Base-by-base conservation (phyloP, 2,329 filamentous ascomycete species). In the Gliomastix tumulicola region DNA sequence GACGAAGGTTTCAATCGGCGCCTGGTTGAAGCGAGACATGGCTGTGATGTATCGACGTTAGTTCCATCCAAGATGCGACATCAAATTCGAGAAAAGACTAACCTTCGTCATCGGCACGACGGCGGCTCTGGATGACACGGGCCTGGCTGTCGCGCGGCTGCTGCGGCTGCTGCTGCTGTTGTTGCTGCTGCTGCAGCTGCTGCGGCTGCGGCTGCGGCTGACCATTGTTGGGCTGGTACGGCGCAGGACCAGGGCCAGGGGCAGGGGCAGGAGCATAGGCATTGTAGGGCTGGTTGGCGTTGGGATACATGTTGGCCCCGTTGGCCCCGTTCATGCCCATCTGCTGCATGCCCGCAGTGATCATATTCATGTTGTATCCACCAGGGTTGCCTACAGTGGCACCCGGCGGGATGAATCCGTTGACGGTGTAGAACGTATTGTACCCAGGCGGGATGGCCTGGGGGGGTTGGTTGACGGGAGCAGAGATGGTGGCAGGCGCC, bases 11-110 rank as follows among this genome's bases (percentile, higher is more conserved):
- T 95, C 87, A 17, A 97, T 69, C 12, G 86, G 79, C 53, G 86
- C 76, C 55, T 92, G 90, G 48, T 84, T 79, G 63, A 87, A 96
- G 41, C 88, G 84, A 50, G 83, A 84, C 68, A 85, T 84, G 47
- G 68, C 76, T 79, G 19, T 38, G 35, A 31, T 28, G n/a, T n/a
- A n/a, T n/a, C n/a, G n/a, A n/a, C n/a, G n/a, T n/a, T n/a, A n/a
- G n/a, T 16, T 22, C n/a, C n/a, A n/a, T n/a, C n/a, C n/a, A n/a
- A n/a, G n/a, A n/a, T n/a, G n/a, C n/a, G n/a, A n/a, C n/a, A n/a
- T n/a, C n/a, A n/a, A n/a, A n/a, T n/a, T n/a, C n/a, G n/a, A n/a
- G n/a, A n/a, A n/a, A n/a, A n/a, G n/a, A 48, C 65, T 60, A 66
- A 74, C 82, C 81, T 63, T 87, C 81, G 44, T 75, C 82, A 51